A percentile compares a stretch with the other conserved stretches of the same genome.
Conservation (phyloP, 306 rosid species). For the Castanopsis chinensis region DNA sequence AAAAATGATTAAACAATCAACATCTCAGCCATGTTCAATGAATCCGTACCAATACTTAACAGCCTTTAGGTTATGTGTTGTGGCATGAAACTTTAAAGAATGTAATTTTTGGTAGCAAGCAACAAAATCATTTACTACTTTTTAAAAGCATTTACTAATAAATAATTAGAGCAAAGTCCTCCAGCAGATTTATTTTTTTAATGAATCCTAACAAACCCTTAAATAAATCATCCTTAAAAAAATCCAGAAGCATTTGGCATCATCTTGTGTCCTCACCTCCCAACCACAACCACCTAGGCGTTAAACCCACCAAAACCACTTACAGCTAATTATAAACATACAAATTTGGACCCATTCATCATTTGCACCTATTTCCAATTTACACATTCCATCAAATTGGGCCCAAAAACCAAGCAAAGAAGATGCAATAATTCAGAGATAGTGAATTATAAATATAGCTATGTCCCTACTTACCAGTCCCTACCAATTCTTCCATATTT, state of each 20-base stretch:
- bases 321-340: conserved; percentile 33
- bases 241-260: conserved; percentile 22
- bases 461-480: not conserved
- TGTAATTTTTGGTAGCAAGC: not conserved
- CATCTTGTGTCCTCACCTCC: conserved; percentile 15
- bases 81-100: not conserved
- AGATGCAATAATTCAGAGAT: not conserved
- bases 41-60: not conserved
- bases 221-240: not conserved
- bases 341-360: conserved; percentile 15
- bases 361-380: conserved; percentile 13
- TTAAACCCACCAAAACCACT: conserved; percentile 20
- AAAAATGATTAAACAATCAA: not conserved
- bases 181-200: conserved; percentile 7
- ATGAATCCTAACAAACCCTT: not conserved
- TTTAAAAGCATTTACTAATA: conserved; percentile 1
- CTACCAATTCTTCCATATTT: not conserved
- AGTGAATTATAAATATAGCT: conserved; percentile 8
- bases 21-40: not conserved
- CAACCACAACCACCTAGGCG: conserved; percentile 15
- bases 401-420: conserved; percentile 28
- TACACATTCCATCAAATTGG: conserved; percentile 20
- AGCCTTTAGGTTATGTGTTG: not conserved
- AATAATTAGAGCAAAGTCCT: conserved; percentile 8
- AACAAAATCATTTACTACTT: conserved; percentile 26